Base-by-base conservation (phyloP, 805 yeast genomes). In the Yamadazyma takamatsuzukensis region DNA sequence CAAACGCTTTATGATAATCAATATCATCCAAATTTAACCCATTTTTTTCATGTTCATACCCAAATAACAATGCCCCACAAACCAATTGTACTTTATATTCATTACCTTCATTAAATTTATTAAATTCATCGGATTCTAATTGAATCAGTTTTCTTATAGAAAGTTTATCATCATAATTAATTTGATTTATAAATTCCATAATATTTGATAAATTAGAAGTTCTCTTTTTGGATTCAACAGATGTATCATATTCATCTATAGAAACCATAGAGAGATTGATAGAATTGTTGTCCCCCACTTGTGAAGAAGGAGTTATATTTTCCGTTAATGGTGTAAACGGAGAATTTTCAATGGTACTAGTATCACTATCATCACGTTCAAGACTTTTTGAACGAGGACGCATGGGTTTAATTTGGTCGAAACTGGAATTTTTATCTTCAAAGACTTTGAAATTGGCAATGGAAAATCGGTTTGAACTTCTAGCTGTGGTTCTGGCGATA, bases 121-220 rank as follows among this genome's bases (percentile, higher is more conserved):
- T 16, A 11, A 39, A 16, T 5, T 27, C 17, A 4, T 15, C 21
- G 6, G 4, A 7, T 15, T 36, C 39, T 15, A 13, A 13, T 5
- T 29, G n/a, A 5, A 15, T 16, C 15, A 13, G 22, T 22, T 6
- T 15, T 11, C 12, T 21, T 25, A 29, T 9, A 7, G 30, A 15
- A 25, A 18, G 5, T 25, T 14, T 31, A 8, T 15, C 30, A 22
- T 37, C 42, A 13, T 30, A 41, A 18, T 41, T 26, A 12, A 41
- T 41, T 10, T 37, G 34, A 23, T 31, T 27, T 4, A 38, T 35
- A 23, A 41, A 38, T 17, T 41, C 45, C 29, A 39, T 25, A 18
- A 39, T 32, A 21, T 32, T 25, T 6, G 39, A 32, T 8, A 39
- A 11, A 24, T 38, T 35, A 22, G 41, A 39, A 1, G 33, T 30